These are phyloP conservation scores for Ceratobasidium sp. DNA, from an alignment of 1,284 basidiomycete species.

Conservation along the genomic window DNA sequence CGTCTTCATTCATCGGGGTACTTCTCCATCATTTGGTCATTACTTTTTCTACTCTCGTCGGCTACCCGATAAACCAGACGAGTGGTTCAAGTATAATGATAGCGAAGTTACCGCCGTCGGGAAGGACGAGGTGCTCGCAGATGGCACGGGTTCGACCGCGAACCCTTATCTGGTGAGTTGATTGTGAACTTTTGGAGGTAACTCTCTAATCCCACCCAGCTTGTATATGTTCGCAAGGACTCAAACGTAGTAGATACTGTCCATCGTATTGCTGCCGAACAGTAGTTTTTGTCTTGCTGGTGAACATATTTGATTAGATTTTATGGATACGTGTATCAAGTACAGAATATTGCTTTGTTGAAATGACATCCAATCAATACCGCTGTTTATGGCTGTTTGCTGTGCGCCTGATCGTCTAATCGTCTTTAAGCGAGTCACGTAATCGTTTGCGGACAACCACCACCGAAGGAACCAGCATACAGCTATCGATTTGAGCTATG, in stretches of 20 bases:
- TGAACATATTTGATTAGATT: background rate
- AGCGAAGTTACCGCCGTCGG: slow-evolving; percentile 75
- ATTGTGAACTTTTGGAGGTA: background rate
- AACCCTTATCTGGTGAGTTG: slow-evolving; percentile 79
- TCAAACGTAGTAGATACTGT: slow-evolving; percentile 78
- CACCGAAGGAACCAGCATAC: background rate
- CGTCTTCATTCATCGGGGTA: slow-evolving; percentile 95
- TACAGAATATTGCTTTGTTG: background rate
- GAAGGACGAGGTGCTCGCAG: slow-evolving; percentile 81
- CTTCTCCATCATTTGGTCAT: slow-evolving; percentile 82
- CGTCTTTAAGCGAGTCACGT: background rate
- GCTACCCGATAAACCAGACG: slow-evolving; percentile 74
- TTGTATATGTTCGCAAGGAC: slow-evolving; percentile 81
- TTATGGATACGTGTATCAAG: background rate
- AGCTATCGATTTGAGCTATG: background rate
- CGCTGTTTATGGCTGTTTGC: slow-evolving; percentile 6
- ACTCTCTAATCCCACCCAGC: slow-evolving; percentile 53
- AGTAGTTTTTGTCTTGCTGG: background rate
- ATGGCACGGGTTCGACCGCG: slow-evolving; percentile 80
- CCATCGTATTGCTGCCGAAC: slow-evolving; percentile 54
- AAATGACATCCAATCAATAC: background rate
- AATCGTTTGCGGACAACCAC: background rate
- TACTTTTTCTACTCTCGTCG: slow-evolving; percentile 90
- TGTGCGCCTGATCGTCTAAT: background rate
- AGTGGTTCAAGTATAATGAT: slow-evolving; percentile 97